Percentiles rank a stretch among this genome's conserved stretches.
phyloP scores from a whole-genome alignment of 1,139 yeast genomes.

The Kodamaea ohmeri region DNA sequence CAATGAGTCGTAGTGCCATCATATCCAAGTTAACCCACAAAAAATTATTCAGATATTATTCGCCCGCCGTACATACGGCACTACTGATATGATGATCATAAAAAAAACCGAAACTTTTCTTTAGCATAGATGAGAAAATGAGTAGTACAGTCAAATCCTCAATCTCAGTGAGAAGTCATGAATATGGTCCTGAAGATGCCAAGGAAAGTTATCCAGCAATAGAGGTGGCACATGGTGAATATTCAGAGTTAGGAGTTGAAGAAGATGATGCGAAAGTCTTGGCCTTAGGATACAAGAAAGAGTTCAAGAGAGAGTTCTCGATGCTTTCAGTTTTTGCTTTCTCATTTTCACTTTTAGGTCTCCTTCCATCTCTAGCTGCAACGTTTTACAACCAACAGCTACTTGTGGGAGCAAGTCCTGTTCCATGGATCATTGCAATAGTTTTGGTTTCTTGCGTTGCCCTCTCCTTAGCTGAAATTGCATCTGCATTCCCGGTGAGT shows the following conservation, averaged over 20 bases:
- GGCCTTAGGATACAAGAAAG: constrained; percentile 72
- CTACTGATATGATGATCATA: no score
- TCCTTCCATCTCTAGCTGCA: constrained; percentile 67
- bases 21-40: no score
- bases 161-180: background rate
- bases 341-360: constrained; percentile 69
- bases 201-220: background rate
- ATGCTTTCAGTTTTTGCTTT: constrained; percentile 63
- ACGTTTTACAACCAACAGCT: constrained; percentile 52
- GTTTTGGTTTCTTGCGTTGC: constrained; percentile 51
- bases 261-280: constrained; percentile 56
- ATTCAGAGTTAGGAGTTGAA: constrained; percentile 27
- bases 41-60: no score
- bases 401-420: constrained; percentile 52
- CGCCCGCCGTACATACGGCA: no score
- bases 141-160: background rate
- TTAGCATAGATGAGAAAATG: background rate
- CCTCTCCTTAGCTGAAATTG: constrained; percentile 47
- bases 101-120: no score
- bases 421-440: constrained; percentile 55
- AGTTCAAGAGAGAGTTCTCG: constrained; percentile 67
- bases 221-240: background rate
- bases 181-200: background rate
- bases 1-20: no score
- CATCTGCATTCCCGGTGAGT: constrained; percentile 47